Base-by-base conservation (phyloP, 805 yeast species). In the Candida odintsovae region DNA sequence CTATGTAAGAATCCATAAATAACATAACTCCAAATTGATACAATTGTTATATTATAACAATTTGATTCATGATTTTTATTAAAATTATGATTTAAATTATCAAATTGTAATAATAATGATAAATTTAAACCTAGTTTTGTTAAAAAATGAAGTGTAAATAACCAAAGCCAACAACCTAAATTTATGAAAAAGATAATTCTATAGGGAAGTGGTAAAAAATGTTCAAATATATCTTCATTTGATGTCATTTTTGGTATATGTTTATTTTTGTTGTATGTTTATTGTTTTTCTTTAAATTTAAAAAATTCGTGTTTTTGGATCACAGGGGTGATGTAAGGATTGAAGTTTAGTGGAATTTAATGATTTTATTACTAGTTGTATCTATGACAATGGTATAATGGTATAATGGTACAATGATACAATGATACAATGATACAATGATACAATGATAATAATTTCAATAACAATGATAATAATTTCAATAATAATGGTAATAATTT, bases 101-200 rank as follows among this genome's bases (percentile, higher is more conserved):
- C 42, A 16, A 40, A 39, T 38, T 38, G 48, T 18, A 50, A 29
- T 16, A 50, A 26, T 1, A 29, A 21, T 4, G 44, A 18, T 6
- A 48, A 19, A 21, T 45, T 43, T 6, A 48, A 21, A 6, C 40
- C 38, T 6, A 35, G 40, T 18, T 36, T 33, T 18, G 41, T 35
- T 3, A 47, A 22, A 1, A 38, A n/a, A 22, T 22, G 21, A 6
- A 50, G 22, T 7, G 47, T 43, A 1, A 38, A 15, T 3, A 48
- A 42, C 53, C 53, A 50, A 7, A 50, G 42, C 51, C 50, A 48
- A 21, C 46, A 35, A 4, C 52, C 53, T 15, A 44, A 2, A 25
- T 44, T 38, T n/a, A 50, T 29, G 11, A 43, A 44, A 15, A 44
- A 20, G 18, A 48, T 28, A n/a, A 50, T 41, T 16, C 53, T 40